Base-by-base conservation (phyloP, 2,329 filamentous ascomycete species). In the Ophiocordyceps australis region DNA sequence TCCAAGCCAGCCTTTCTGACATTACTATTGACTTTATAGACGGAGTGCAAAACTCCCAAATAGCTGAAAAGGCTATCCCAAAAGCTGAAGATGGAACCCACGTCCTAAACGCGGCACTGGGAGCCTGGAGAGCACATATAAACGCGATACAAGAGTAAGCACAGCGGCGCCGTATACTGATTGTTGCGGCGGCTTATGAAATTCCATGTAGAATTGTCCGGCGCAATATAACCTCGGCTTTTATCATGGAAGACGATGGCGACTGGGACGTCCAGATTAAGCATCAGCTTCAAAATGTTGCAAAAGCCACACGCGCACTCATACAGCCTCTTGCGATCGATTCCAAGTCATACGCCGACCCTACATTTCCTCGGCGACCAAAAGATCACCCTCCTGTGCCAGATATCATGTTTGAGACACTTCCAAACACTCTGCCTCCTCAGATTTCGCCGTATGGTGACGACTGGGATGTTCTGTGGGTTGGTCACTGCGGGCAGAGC, bases 241-340 rank as follows among this genome's bases (percentile, higher is more conserved):
- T 69, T 3, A 59, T 69, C 16, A 38, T 69, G 15, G 65, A 70
- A 36, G 64, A 69, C 35, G 64, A 69, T 29, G 51, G 55, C 13
- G 64, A 70, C 42, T 70, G 65, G 65, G 65, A 69, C 29, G 41
- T 67, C 9, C 45, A 51, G 1, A 39, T 69, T 14, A 58, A 59
- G 17, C 26, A 42, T 0, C 64, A 70, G 35, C 49, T 68, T 11
- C 45, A 37, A 16, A 32, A 45, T 23, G 53, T 59, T 20, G 50
- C 56, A 1, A 34, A 38, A 12, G 50, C 52, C 1, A 42, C 46
- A 4, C 43, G 40, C 10, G 43, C 42, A 0, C 48, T 52, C 16
- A 42, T 38, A 3, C 49, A 54, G 26, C 47, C 50, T 5, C 23
- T 39, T 5, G 19, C 17, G 5, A 28, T 32, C 12, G 14, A 22